Evolutionary conservation across 169 alveolate genomes (phyloP).

Genomic region (Eimeria sp.): DNA sequence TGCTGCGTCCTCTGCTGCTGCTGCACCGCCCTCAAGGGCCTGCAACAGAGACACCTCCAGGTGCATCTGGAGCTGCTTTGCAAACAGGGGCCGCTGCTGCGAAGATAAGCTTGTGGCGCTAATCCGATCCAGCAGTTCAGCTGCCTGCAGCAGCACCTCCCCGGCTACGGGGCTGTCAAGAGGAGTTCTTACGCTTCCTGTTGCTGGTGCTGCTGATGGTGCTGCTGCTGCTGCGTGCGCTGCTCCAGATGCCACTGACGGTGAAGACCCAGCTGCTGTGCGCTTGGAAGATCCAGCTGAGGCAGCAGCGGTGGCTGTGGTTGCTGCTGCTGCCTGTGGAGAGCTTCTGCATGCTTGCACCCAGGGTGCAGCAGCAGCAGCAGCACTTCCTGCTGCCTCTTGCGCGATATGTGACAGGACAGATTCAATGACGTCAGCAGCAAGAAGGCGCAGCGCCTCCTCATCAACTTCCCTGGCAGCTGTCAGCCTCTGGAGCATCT

Average conservation of each 20-base stretch:
- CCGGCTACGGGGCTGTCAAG: conserved; percentile 55
- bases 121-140: conserved; percentile 43
- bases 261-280: background rate
- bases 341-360: background rate
- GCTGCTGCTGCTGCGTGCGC: conserved; percentile 70
- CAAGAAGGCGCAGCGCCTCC: conserved; percentile 11
- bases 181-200: background rate
- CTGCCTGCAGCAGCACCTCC: conserved; percentile 66
- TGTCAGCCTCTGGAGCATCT: conserved; percentile 20
- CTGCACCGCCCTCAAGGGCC: conserved; percentile 13
- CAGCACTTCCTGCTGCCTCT: background rate
- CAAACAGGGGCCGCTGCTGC: conserved; percentile 78
- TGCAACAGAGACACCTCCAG: conserved; percentile 42
- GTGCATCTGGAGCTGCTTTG: conserved; percentile 69
- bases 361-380: conserved; percentile 36
- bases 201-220: conserved; percentile 57
- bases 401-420: conserved; percentile 5
- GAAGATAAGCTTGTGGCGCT: conserved; percentile 31
- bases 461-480: background rate
- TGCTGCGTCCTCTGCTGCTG: conserved; percentile 36
- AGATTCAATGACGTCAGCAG: conserved; percentile 1
- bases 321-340: background rate
- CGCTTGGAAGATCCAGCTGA: background rate
- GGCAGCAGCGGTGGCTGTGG: background rate
- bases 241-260: background rate